Base-by-base conservation (phyloP, 2,329 filamentous ascomycete genomes). In the Epicoccum sorghinum region DNA sequence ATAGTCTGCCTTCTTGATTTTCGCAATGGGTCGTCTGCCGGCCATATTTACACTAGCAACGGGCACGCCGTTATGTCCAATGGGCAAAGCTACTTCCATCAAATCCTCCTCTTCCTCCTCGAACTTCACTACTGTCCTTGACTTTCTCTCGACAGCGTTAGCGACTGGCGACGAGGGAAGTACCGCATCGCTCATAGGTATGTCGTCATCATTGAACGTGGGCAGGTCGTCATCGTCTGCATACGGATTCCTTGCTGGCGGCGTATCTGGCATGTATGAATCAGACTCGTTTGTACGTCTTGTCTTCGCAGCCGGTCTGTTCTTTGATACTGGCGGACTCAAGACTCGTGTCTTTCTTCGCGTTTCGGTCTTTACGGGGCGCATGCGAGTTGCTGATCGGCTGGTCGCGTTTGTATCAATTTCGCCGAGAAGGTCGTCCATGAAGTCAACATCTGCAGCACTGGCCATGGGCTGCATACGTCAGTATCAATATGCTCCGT, bases 371-470 rank as follows among this genome's bases (percentile, higher is more conserved):
- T 90, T 89, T 61, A 92, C 81, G 35, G 87, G 78, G 75, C 84
- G 87, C 78, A 88, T 79, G 13, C 81, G 79, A 29, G 75, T 66
- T 3, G 81, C 78, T 23, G 76, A 71, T 18, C 84, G 80, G 27
- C 84, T 80, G 25, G 87, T 80, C 9, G 86, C 78, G 68, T 95
- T 96, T 44, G 85, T 85, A 70, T 97, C 91, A 50, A 99, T 90
- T 75, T 97, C 91, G 56, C 87, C 91, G 1, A 99, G 84, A 2
- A 99, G 82, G 67, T 88, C 86, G 14, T 86, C 85, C 76, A 99
- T 85, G 76, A 98, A 99, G 52, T 89, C 89, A 52, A 91, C 89
- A 67, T 98, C 93, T 62, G 91, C 93, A 65, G 93, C 89, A 4
- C 91, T 96, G 67, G 89, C 90, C 57, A 86, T 80, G 38, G 86